These are phyloP conservation scores for Umbilicus rupestris DNA, from an alignment of 164 flowering plant genomes.

Conservation along the genomic window DNA sequence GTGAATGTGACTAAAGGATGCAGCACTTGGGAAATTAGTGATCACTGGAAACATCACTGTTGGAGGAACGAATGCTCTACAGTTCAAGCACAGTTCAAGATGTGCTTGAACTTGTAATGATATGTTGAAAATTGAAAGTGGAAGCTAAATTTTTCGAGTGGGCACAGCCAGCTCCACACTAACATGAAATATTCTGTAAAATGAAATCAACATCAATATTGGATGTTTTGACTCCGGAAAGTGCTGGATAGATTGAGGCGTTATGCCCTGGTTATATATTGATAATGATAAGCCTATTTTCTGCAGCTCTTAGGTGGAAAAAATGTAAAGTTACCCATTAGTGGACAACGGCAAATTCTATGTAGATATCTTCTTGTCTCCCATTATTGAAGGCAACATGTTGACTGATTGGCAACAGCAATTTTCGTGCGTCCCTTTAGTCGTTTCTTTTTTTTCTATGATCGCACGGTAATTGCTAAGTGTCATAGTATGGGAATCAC, in stretches of 20 bases:
- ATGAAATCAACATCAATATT: background rate
- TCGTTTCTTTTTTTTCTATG: background rate
- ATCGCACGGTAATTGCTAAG: background rate
- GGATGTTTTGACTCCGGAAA: background rate
- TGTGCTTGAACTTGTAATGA: background rate
- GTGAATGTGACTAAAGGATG: background rate
- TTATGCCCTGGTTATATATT: background rate
- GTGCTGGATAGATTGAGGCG: background rate
- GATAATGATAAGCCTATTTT: too few relatives aligned
- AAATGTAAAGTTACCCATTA: too few relatives aligned
- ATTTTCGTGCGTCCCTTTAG: background rate
- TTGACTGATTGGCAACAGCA: background rate
- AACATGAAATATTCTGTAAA: background rate
- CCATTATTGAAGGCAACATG: too few relatives aligned
- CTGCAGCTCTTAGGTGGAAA: too few relatives aligned
- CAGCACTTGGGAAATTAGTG: background rate
- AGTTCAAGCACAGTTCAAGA: background rate
- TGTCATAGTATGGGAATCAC: background rate
- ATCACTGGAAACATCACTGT: too few relatives aligned
- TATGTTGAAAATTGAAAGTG: background rate
- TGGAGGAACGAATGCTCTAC: too few relatives aligned
- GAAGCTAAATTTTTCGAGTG: background rate
- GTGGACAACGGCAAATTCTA: too few relatives aligned
- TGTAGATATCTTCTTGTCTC: too few relatives aligned
- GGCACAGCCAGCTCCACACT: too few relatives aligned